phyloP scores from a whole-genome alignment of 192 early-diverging fungal genomes.

The Irineochytrium annulatum region DNA sequence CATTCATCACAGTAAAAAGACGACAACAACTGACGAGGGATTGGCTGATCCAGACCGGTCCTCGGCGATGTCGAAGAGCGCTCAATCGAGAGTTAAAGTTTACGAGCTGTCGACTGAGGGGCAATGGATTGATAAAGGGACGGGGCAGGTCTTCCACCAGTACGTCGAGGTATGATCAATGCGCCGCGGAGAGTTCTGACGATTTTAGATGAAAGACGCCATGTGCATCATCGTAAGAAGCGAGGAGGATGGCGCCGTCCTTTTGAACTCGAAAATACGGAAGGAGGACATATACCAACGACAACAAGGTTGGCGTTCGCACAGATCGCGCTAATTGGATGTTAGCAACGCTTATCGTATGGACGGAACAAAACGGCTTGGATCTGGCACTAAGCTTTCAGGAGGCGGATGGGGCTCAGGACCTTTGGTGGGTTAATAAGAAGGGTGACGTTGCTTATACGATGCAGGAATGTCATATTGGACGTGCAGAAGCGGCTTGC shows the following conservation, averaged over 20 bases:
- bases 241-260: slow-evolving; percentile 28
- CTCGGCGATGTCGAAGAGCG: no score
- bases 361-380: slow-evolving; percentile 70
- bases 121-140: slow-evolving; percentile 82
- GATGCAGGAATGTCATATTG: slow-evolving; percentile 25
- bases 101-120: slow-evolving; percentile 69
- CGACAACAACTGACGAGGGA: no score
- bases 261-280: slow-evolving; percentile 74
- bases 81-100: slow-evolving; percentile 82
- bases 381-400: slow-evolving; percentile 94
- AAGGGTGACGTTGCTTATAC: slow-evolving; percentile 7
- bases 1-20: no score
- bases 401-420: slow-evolving; percentile 78
- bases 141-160: slow-evolving; percentile 70
- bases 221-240: slow-evolving; percentile 35
- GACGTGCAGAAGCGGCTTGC: slow-evolving; percentile 37
- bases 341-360: slow-evolving; percentile 85
- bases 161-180: slow-evolving; percentile 44
- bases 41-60: no score
- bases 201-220: slow-evolving; percentile 19
- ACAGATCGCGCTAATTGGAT: slow-evolving; percentile 7
- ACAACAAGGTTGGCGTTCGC: slow-evolving; percentile 70
- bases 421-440: slow-evolving; percentile 62
- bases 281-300: slow-evolving; percentile 70
- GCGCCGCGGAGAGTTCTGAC: neutral